Percentiles rank a stretch among this genome's conserved stretches.
These are phyloP conservation scores for Penicillium sp. DNA, from an alignment of 2,329 filamentous ascomycete genomes.

Conservation along the genomic window DNA sequence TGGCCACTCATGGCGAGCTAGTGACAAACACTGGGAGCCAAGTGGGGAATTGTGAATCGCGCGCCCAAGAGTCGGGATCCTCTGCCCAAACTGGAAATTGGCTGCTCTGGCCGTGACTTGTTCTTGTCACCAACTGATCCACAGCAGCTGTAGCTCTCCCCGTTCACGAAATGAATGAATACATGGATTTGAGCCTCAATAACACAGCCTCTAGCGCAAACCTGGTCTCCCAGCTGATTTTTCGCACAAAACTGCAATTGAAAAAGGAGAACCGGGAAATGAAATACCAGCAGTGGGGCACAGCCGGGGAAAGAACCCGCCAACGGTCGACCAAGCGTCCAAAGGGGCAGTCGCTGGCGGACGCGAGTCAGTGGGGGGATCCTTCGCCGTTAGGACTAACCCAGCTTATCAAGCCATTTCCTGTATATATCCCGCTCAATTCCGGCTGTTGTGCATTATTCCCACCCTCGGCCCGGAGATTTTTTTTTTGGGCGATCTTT, in stretches of 20 bases:
- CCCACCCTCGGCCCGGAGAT: too few species aligned
- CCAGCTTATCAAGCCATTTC: background rate
- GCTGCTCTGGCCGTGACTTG: too few species aligned
- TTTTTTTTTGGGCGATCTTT: too few species aligned
- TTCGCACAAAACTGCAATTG: background rate
- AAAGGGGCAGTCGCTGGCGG: background rate
- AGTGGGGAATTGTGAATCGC: background rate
- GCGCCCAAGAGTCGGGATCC: too few species aligned
- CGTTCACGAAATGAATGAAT: too few species aligned
- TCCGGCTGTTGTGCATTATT: background rate
- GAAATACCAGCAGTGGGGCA: background rate
- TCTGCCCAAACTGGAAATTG: too few species aligned
- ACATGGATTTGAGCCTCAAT: too few species aligned
- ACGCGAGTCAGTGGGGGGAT: background rate
- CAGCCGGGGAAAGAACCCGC: background rate
- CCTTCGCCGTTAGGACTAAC: background rate
- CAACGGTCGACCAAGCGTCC: background rate
- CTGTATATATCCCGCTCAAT: background rate
- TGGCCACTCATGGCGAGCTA: background rate
- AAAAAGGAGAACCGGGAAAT: background rate
- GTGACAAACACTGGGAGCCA: background rate
- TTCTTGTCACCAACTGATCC: too few species aligned
- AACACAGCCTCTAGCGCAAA: too few species aligned
- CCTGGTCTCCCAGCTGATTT: too few species aligned
- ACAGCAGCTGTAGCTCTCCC: too few species aligned